Evolutionary conservation across 768 basidiomycete species (phyloP), one percentile per base, ranked within the genome.

Genomic region (Lentinus tigrinus): DNA sequence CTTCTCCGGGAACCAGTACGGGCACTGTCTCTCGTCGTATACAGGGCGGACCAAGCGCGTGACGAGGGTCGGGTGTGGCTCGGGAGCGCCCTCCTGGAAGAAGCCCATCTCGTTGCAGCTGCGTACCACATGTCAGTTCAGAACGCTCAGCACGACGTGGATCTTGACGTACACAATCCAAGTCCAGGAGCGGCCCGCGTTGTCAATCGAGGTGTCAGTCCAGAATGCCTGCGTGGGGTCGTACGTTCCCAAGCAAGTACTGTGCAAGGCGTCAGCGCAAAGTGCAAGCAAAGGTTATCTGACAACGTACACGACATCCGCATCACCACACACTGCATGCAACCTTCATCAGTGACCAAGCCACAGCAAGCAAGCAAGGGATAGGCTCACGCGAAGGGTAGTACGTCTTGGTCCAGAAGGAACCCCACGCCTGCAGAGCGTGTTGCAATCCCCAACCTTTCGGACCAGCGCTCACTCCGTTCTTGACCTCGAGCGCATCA

Each of bases 81-180:
- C 13, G 1, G 79, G 79, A 3, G 78, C 76, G 31, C 77, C 72
- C 5, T 69, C 73, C 58, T 72, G 72, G 61, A 66, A 74, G 56
- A 60, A 88, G 31, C 89, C 89, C 1, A 90, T 78, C 72, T 90
- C 80, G 63, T 86, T 88, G 65, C 89, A 90, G 4, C 85, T 87
- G 42, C 26, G 56, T n/a, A 55, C 31, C n/a, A 26, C 16, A 13
- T 23, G 19, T 16, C 3, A 31, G 24, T 40, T 23, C 4, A 48
- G 27, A 31, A 36, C 19, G 28, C 27, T 49, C 37, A 11, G 38
- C 5, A 14, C 26, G 23, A 10, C 21, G 51, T 14, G 11, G 31
- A 26, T 4, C 9, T 21, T 11, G 11, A 59, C 72, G 19, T 57
- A 75, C 85, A 85, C 81, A 65, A 88, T 82, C 89, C 89, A 90